Conservation (phyloP, 2,329 filamentous ascomycete species). For the Fusarium acutatum region DNA sequence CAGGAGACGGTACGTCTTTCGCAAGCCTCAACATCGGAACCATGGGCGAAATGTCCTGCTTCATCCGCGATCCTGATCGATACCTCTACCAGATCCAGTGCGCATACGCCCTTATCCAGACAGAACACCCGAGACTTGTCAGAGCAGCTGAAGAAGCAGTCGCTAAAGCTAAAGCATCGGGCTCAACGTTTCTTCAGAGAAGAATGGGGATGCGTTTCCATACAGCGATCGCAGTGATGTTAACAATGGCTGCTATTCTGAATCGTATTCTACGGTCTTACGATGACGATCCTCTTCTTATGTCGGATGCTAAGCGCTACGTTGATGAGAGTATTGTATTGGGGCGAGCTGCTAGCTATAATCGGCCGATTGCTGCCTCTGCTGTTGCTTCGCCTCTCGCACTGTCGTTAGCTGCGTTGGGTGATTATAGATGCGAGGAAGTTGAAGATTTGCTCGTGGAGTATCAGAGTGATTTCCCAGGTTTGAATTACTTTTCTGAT, state of each 20-base stretch:
- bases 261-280: conserved; percentile 1
- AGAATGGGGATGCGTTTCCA: conserved; percentile 1
- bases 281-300: not conserved
- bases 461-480: conserved; percentile 3
- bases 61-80: not conserved
- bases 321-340: not conserved
- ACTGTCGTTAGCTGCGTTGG: not conserved
- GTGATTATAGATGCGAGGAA: not conserved
- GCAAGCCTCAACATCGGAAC: not conserved
- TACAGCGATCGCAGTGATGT: not conserved
- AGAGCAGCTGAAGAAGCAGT: not conserved
- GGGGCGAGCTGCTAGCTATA: not conserved
- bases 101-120: not conserved
- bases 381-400: not conserved
- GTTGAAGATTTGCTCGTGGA: not conserved
- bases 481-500: not conserved
- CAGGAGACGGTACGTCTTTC: not conserved
- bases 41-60: not conserved
- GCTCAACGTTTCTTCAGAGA: not conserved
- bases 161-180: not conserved
- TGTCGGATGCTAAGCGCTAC: not conserved
- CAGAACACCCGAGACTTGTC: not conserved
- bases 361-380: conserved; percentile 5
- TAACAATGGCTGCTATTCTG: not conserved
- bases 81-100: conserved; percentile 12